Evolutionary conservation across 495 filamentous ascomycete genomes (phyloP).

Genomic region (Lineolata rhizophorae): DNA sequence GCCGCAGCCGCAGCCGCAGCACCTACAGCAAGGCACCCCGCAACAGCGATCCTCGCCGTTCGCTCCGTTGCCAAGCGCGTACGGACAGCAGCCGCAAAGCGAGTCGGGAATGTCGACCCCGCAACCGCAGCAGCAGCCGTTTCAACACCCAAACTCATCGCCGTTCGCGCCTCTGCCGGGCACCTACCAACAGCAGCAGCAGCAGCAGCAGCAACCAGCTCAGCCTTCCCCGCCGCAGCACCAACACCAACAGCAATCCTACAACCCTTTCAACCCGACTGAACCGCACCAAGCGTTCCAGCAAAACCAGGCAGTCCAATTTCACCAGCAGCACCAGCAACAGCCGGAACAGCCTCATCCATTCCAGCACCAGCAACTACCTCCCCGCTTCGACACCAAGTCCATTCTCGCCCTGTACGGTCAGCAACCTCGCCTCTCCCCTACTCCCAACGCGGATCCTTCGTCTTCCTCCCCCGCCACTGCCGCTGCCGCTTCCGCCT

Average conservation of each 20-base stretch:
- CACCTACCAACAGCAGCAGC: constrained; percentile 3
- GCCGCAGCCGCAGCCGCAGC: constrained; percentile 12
- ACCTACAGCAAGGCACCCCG: neutral
- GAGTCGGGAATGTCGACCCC: neutral
- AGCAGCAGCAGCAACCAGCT: neutral
- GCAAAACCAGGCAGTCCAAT: too few relatives aligned
- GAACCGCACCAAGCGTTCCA: too few relatives aligned
- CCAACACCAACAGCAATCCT: constrained; percentile 2
- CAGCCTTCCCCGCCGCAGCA: constrained; percentile 2
- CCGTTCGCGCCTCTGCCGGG: constrained; percentile 4
- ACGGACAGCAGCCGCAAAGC: neutral
- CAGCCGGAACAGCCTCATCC: neutral
- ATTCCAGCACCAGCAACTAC: constrained; percentile 19
- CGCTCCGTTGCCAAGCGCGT: neutral
- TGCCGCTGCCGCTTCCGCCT: constrained; percentile 3
- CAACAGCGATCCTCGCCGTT: neutral
- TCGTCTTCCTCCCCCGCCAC: constrained; percentile 15
- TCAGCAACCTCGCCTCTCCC: constrained; percentile 44
- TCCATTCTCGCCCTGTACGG: constrained; percentile 79
- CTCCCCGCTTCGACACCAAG: constrained; percentile 44
- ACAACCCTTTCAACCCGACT: too few relatives aligned
- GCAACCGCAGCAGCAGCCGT: constrained; percentile 9
- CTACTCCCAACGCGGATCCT: constrained; percentile 8
- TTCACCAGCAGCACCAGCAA: constrained; percentile 1
- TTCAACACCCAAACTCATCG: constrained; percentile 5